Base-by-base conservation (phyloP, 345 rosid genomes). In the Rubroshorea leprosula region DNA sequence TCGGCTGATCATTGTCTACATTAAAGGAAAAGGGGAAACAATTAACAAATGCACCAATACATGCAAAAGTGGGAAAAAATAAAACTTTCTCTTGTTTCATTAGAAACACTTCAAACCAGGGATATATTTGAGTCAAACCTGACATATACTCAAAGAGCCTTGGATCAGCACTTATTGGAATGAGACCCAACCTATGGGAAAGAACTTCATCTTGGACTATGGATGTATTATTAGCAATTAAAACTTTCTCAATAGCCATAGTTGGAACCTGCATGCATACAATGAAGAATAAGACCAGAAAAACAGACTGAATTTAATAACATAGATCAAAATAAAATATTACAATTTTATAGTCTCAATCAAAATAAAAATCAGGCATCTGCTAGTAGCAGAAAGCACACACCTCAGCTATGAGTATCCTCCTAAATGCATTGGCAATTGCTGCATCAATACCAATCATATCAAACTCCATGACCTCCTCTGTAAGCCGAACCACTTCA, bases 171-270 rank as follows among this genome's bases (percentile, higher is more conserved):
- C 65, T 64, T 61, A 92, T 73, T 11, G 98, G 98, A 76, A 89
- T 75, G 29, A 92, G 89, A 65, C 99, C 99, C 74, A 93, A 74
- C 69, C 96, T 83, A 59, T 89, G 99, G 51, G 99, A 77, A 74
- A 89, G 96, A 65, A 93, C 94, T 72, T 93, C 99, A 45, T 93
- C 99, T 73, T 81, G 87, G 57, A 93, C 55, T 38, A 87, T 59
- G 1, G 97, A 93, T 23, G 99, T 87, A 67, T 93, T 93, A 68
- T 89, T 80, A 52, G 96, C 92, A 54, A 93, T 69, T 49, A 93
- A 60, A 49, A 93, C 97, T 66, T 89, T 89, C 61, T 93, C 99
- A 66, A 93, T 87, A 51, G 97, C 96, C 96, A 93, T 85, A 15
- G 97, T 64, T n/a, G 97, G 96, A 75, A 89, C 62, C 97, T 89